Base-by-base conservation (phyloP, 2,329 filamentous ascomycete genomes). In the Annulohypoxylon truncatum region DNA sequence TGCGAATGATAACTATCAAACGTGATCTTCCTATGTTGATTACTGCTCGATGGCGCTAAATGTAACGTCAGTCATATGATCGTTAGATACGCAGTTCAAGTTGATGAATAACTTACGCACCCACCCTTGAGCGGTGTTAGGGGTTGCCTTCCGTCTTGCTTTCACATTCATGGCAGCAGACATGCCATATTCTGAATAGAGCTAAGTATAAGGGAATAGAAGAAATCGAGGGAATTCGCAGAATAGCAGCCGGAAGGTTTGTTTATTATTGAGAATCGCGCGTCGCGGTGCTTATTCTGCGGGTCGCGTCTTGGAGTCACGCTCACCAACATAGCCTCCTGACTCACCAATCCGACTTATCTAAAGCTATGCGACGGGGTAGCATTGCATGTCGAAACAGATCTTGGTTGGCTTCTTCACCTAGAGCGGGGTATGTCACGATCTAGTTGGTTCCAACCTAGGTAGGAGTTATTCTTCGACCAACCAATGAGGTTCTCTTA, bases 61-160 rank as follows among this genome's bases (percentile, higher is more conserved):
- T 44, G 22, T n/a, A 47, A 10, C 9, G 38, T 64, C 12, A 55
- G 51, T 38, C n/a, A 50, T 6, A 24, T 18, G n/a, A 7, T 53
- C 22, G 8, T 28, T 5, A 48, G 2, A 15, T 24, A 35, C 24
- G 18, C 15, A 46, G 38, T n/a, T 38, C 5, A 51, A 22, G n/a
- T n/a, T 15, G 31, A 22, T 7, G 44, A 26, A 31, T 40, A 20
- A 38, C 63, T 53, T 56, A 68, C 66, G 20, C 8, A 26, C 28
- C 66, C 66, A 68, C 20, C 61, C 66, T 38, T 61, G 62, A 12
- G 28, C 6, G 22, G 26, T 1, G 4, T 59, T 48, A 3, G 53
- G 48, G 7, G 44, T 38, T 40, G 20, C 6, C 40, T 50, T 68
- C 15, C 61, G 40, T 26, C 61, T 65, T 4, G 26, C 24, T 10